Conservation (phyloP, 2,329 filamentous ascomycete genomes). For the Aspergillus ochraceoroseus region DNA sequence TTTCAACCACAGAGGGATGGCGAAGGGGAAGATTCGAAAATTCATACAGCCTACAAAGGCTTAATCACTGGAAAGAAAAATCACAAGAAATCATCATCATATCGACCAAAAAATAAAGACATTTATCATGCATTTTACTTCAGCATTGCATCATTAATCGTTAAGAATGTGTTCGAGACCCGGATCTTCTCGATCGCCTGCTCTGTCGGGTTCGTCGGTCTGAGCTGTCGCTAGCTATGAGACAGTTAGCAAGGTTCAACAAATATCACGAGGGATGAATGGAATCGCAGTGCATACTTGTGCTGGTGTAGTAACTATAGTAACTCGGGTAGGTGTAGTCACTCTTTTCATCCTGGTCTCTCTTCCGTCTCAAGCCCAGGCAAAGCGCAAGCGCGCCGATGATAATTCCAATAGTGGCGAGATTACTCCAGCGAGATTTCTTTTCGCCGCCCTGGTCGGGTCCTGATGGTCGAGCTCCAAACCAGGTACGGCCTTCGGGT, state of each 20-base stretch:
- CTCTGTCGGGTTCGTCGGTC: conserved; percentile 29
- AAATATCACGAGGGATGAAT: not conserved
- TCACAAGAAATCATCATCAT: conserved; percentile 9
- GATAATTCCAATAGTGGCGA: conserved; percentile 41
- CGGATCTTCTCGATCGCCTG: conserved; percentile 28
- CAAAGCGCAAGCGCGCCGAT: conserved; percentile 44
- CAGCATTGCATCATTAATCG: conserved; percentile 23
- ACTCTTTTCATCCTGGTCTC: conserved; percentile 39
- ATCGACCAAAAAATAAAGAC: too few relatives aligned
- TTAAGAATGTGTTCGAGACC: conserved; percentile 28
- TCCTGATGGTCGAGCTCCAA: conserved; percentile 37
- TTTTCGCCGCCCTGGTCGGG: conserved; percentile 31
- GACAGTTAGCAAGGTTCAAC: conserved; percentile 11
- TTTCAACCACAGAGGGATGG: conserved; percentile 4
- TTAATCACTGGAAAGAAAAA: conserved; percentile 2
- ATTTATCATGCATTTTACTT: conserved; percentile 7
- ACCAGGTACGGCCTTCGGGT: conserved; percentile 39
- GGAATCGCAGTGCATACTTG: conserved; percentile 33
- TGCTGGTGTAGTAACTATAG: conserved; percentile 40
- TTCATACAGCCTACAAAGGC: conserved; percentile 3
- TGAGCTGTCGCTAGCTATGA: conserved; percentile 44
- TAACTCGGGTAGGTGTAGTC: conserved; percentile 40
- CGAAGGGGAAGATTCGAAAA: not conserved
- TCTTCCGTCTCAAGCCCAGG: conserved; percentile 44
- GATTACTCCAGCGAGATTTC: conserved; percentile 38